Conservation (phyloP, 1,139 yeast species). For the Hyphopichia buzzinii region DNA sequence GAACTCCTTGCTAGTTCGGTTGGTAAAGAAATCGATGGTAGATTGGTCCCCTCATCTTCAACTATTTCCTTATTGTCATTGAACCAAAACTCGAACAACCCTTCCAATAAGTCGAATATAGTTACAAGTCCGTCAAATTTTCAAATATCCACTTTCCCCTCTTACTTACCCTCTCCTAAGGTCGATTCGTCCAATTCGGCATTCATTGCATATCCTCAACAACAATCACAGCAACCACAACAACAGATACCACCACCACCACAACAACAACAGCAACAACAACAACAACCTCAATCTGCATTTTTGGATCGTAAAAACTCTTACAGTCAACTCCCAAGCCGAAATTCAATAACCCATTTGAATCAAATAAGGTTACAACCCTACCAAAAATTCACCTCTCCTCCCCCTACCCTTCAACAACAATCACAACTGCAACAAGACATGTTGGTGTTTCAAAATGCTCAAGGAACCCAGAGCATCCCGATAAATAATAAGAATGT, state of each 20-base stretch:
- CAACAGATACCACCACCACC: constrained; percentile 7
- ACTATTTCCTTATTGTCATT: constrained; percentile 52
- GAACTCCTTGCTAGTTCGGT: constrained; percentile 53
- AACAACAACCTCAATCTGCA: constrained; percentile 10
- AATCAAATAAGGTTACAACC: constrained; percentile 36
- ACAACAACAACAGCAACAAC: constrained; percentile 8
- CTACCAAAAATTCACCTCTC: constrained; percentile 32
- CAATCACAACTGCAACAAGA: constrained; percentile 7
- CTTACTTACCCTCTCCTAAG: constrained; percentile 6
- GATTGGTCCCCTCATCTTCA: constrained; percentile 53
- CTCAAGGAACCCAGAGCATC: constrained; percentile 21
- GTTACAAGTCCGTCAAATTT: constrained; percentile 3
- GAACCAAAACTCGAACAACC: constrained; percentile 18
- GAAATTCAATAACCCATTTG: constrained; percentile 33
- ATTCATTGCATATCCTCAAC: constrained; percentile 1
- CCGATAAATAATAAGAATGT: constrained; percentile 21
- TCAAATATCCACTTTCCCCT: constrained; percentile 3
- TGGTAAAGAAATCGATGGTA: constrained; percentile 49
- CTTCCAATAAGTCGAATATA: background rate
- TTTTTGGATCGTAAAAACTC: constrained; percentile 22
- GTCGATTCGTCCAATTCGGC: background rate
- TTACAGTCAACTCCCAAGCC: constrained; percentile 22
- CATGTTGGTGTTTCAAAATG: constrained; percentile 12
- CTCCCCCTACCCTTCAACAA: constrained; percentile 19
- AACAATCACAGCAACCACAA: constrained; percentile 3